Evolutionary conservation across 805 yeast genomes (phyloP), one percentile per base, ranked within the genome.

Genomic region (Metschnikowia reukaufii): DNA sequence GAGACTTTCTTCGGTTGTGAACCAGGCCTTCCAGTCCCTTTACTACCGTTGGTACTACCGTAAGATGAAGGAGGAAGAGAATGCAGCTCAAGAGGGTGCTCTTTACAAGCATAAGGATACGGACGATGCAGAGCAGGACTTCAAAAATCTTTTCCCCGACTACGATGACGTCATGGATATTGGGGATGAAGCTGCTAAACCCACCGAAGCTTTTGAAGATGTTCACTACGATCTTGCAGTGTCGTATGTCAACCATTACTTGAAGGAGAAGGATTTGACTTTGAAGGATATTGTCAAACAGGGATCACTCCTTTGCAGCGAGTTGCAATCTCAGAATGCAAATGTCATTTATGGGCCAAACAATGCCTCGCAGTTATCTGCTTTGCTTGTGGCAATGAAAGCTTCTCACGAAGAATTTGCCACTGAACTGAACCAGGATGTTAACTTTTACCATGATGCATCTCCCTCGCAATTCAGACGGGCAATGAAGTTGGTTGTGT

Each of bases 1-100:
- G 15, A 27, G 21, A n/a, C 32, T 41, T 23, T 1, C 37, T 18
- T 39, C 50, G 2, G 38, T 72, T 6, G 61, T 77, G 4, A 69
- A 73, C 27, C 76, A 76, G 42, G 62, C 81, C 0, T 72, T 88
- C 49, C 81, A 82, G 56, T 64, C 82, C 0, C 58, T 89, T 17
- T 88, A 88, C 65, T 83, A 84, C 57, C 74, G 92, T 58, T 92
- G 97, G 97, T 77, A 92, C 0, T 66, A 86, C 45, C 78, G 94
- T 52, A 72, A 84, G 47, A 67, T 85, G 63, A 82, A 83, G 51
- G 71, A 76, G 40, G 88, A 86, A 53, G 84, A 87, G 55, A 78
- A 77, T 34, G 82, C 74, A 15, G 77, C 80, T 2, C 77, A 77
- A 43, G 78, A 81, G 35, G 78, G 81, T 0, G 81, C 84, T 15